Percentiles rank a stretch among this genome's conserved stretches.
phyloP scores from a whole-genome alignment of 768 basidiomycete species.

The Suillus occidentalis region DNA sequence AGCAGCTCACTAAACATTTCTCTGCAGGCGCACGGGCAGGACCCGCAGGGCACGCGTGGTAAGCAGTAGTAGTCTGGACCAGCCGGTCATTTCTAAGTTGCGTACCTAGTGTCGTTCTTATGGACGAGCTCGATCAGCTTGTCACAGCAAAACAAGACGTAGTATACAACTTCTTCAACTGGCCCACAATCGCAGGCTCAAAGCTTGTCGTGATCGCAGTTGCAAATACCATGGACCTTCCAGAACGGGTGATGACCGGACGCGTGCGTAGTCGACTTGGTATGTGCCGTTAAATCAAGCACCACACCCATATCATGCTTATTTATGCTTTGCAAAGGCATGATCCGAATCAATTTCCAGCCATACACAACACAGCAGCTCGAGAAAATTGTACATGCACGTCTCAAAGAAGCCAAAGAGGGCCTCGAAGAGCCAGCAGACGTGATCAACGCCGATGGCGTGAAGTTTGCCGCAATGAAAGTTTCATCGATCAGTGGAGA shows the following conservation, averaged over 20 bases:
- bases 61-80: constrained; percentile 25
- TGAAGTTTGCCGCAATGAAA: constrained; percentile 82
- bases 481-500: constrained; percentile 87
- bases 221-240: constrained; percentile 97
- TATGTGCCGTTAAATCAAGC: constrained; percentile 33
- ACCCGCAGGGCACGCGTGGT: constrained; percentile 90
- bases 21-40: constrained; percentile 60
- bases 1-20: constrained; percentile 77
- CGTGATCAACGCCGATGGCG: constrained; percentile 66
- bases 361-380: constrained; percentile 82
- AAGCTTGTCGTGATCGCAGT: constrained; percentile 95
- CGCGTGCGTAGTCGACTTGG: constrained; percentile 91
- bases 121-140: constrained; percentile 98
- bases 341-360: constrained; percentile 89
- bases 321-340: constrained; percentile 49
- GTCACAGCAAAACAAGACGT: constrained; percentile 97
- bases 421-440: constrained; percentile 49
- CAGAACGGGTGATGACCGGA: constrained; percentile 89
- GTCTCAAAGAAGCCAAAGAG: constrained; percentile 62
- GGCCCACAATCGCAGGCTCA: constrained; percentile 89
- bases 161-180: constrained; percentile 99
- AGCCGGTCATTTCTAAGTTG: background rate
- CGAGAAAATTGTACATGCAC: constrained; percentile 81
- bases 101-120: constrained; percentile 82
- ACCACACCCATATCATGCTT: background rate